phyloP scores from a whole-genome alignment of 768 basidiomycete species.

The Lentinula detonsa region DNA sequence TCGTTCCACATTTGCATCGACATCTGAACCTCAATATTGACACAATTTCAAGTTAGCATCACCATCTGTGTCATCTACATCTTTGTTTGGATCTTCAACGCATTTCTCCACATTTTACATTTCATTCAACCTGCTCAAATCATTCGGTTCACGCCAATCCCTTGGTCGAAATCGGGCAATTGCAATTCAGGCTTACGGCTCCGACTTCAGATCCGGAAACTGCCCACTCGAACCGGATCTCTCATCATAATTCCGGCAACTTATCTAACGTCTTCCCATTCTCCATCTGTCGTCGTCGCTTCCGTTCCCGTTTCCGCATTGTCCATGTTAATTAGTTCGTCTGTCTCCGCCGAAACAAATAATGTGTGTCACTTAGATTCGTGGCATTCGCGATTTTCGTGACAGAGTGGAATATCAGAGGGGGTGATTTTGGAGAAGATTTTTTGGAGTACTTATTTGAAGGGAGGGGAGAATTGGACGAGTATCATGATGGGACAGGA shows the following conservation, averaged over 20 bases:
- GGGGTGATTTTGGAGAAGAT: slow-evolving; percentile 30
- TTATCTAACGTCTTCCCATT: neutral
- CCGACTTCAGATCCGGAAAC: neutral
- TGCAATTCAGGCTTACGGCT: neutral
- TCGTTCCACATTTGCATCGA: neutral
- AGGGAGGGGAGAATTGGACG: slow-evolving; percentile 25
- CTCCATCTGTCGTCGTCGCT: neutral
- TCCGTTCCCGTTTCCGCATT: neutral
- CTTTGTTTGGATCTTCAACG: neutral
- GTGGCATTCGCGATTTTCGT: slow-evolving; percentile 37
- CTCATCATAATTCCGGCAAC: neutral
- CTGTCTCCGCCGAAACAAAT: neutral
- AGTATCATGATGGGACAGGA: neutral
- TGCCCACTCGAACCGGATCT: neutral
- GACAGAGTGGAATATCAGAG: slow-evolving; percentile 40
- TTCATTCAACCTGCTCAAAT: neutral
- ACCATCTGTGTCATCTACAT: neutral
- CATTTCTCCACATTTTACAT: neutral
- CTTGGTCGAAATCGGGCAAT: neutral
- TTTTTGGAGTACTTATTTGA: slow-evolving; percentile 35
- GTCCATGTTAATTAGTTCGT: too few species aligned
- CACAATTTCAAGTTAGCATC: neutral
- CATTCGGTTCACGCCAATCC: neutral
- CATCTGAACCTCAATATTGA: neutral
- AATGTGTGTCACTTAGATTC: slow-evolving; percentile 27